Percentiles rank a stretch among this genome's conserved stretches.
Conservation (phyloP, 768 basidiomycete species). For the Kwoniella newhampshirensis region DNA sequence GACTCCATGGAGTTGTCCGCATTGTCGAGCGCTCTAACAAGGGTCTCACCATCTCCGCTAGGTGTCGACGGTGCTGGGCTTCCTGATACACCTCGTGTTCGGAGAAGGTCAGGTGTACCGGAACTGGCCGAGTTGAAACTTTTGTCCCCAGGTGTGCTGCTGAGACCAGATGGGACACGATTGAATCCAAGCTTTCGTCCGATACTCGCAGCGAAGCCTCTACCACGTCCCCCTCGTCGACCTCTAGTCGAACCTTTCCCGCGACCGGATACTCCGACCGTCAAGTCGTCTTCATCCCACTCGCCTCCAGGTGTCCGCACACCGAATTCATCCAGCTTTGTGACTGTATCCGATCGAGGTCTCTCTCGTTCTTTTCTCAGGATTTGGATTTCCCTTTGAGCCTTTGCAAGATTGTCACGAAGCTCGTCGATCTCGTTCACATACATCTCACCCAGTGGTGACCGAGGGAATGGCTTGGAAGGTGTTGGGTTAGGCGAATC, state of each 20-base stretch:
- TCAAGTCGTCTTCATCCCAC: slow-evolving; percentile 36
- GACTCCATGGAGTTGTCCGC: slow-evolving; percentile 13
- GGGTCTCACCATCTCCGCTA: slow-evolving; percentile 14
- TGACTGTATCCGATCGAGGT: slow-evolving; percentile 11
- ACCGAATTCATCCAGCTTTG: slow-evolving; percentile 30
- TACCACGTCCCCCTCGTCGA: slow-evolving; percentile 37
- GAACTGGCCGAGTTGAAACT: slow-evolving; percentile 40
- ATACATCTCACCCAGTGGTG: slow-evolving; percentile 50
- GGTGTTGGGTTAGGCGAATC: slow-evolving; percentile 50
- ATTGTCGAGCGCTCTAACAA: slow-evolving; percentile 13
- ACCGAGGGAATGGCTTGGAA: slow-evolving; percentile 36
- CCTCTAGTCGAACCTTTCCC: slow-evolving; percentile 40
- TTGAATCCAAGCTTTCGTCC: slow-evolving; percentile 42
- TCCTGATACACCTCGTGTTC: slow-evolving; percentile 19
- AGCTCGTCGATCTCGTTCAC: slow-evolving; percentile 48
- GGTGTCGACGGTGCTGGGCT: slow-evolving; percentile 19
- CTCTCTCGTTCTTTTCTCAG: slow-evolving; percentile 29
- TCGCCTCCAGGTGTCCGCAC: slow-evolving; percentile 26
- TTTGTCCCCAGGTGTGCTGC: slow-evolving; percentile 34
- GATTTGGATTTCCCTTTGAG: slow-evolving; percentile 42
- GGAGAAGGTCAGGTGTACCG: slow-evolving; percentile 44
- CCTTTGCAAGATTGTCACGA: slow-evolving; percentile 38
- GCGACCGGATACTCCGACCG: slow-evolving; percentile 23
- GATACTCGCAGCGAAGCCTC: slow-evolving; percentile 43
- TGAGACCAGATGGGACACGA: slow-evolving; percentile 25